Conservation (phyloP, 306 rosid genomes). For the Pyrus betulifolia region DNA sequence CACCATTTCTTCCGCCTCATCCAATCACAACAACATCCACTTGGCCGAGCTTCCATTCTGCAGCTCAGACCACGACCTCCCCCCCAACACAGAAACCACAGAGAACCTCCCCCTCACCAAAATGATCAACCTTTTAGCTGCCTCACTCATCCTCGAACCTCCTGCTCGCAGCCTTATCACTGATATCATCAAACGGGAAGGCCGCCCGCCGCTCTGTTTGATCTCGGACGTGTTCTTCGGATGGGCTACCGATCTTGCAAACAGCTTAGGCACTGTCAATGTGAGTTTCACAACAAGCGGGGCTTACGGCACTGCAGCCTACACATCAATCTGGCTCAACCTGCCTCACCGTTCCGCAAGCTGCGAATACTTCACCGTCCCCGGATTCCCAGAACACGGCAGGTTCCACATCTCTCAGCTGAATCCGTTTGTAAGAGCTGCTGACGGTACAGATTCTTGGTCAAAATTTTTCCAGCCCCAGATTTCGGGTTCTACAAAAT, state of each 20-base stretch:
- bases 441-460: conserved; percentile 61
- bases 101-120: conserved; percentile 35
- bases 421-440: conserved; percentile 29
- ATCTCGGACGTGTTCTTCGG: conserved; percentile 54
- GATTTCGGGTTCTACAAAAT: conserved; percentile 16
- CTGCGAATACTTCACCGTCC: conserved; percentile 36
- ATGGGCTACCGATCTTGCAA: conserved; percentile 47
- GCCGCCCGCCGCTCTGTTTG: conserved; percentile 35
- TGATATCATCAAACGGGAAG: conserved; percentile 35
- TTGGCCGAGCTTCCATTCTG: conserved; percentile 43
- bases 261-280: conserved; percentile 28
- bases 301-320: conserved; percentile 62
- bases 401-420: conserved; percentile 42
- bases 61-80: conserved; percentile 36
- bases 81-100: conserved; percentile 50
- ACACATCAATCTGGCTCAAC: conserved; percentile 46
- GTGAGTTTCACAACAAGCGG: conserved; percentile 50
- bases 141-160: conserved; percentile 40
- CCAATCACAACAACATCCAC: not conserved
- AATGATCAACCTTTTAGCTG: conserved; percentile 12
- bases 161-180: conserved; percentile 37
- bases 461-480: conserved; percentile 39
- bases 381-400: conserved; percentile 59
- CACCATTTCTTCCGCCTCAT: conserved; percentile 14
- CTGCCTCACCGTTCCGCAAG: conserved; percentile 50